Evolutionary conservation across 768 basidiomycete genomes (phyloP), one percentile per base, ranked within the genome.

Genomic region (Lactarius sanguifluus): DNA sequence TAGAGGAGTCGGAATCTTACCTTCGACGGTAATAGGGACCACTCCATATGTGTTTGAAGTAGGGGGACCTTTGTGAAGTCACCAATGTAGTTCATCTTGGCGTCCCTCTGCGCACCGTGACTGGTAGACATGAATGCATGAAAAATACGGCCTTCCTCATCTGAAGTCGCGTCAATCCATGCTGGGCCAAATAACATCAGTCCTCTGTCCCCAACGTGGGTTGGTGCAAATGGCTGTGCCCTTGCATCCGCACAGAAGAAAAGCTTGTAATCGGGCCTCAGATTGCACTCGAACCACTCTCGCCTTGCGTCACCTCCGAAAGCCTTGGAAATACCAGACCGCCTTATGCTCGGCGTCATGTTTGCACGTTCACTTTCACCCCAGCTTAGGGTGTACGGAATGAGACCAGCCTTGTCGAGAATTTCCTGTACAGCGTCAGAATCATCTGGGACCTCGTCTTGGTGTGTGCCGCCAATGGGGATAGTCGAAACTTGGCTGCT

Each of bases 181-280:
- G 8, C 15, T 0, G 64, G 59, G 6, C 1, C 0, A 16, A 20
- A 10, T 1, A 61, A 16, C 0, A 47, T 0, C 5, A 65, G 20
- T 0, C 64, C 64, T 1, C 50, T 52, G 2, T 34, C 8, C 12
- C 64, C 64, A 2, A 32, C 30, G 7, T 0, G 16, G 1, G n/a
- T 56, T 1, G 64, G 64, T 4, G 12, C 54, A 13, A 34, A 61
- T 0, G 64, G 64, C 3, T 65, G 64, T 9, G 30, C 7, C 5
- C 1, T 1, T 7, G 2, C 1, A 4, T 15, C 16, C 2, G 25
- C 30, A 43, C 41, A 47, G 12, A 61, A 18, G 18, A 60, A 45
- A 5, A 45, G 6, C 9, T n/a, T 20, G 40, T 60, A 45, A 0
- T 18, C 4, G 0, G 41, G 18, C 4, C 23, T 15, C 18, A 8